Base-by-base conservation (phyloP, 768 basidiomycete genomes). In the Mycena indigotica region DNA sequence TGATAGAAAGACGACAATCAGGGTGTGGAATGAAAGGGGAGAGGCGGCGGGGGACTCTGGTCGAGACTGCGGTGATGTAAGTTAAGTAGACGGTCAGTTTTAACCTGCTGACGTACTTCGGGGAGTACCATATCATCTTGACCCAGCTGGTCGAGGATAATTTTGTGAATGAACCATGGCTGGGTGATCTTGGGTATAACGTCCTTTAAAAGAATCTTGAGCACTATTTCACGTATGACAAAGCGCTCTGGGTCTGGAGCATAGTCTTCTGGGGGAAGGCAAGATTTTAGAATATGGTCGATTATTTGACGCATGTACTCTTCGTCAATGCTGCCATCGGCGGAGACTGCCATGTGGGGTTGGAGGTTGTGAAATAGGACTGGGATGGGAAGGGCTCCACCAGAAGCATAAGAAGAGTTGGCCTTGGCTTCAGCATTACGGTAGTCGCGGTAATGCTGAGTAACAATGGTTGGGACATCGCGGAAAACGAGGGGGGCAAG, bases 81-180 rank as follows among this genome's bases (percentile, higher is more conserved):
- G 28, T 40, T 30, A 40, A 53, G n/a, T n/a, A 48, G 35, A n/a
- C 6, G 35, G 40, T 10, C 54, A 55, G 40, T 28, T 5, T 30
- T 25, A 8, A 16, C n/a, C 16, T 8, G 21, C 1, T 35, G 17
- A 38, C 72, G 44, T 56, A 76, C 77, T 60, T 72, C 65, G 29
- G 69, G 69, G 40, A 59, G 61, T 4, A 62, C 53, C 24, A 70
- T 72, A 2, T 73, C 69, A 32, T 69, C 67, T 24, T 79, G 75
- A 5, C 84, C 88, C 12, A 96, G 73, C 3, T 88, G 70, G 65
- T 86, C 85, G 30, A 95, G 76, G 12, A 89, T 76, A 3, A 81
- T 66, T 65, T 79, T 85, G 56, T 93, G 86, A 45, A 96, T 82
- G 70, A 97, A 98, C 94, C 95, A 98, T 0, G 91, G 89, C 69